These are phyloP conservation scores for Pinus tabuliformis DNA, from an alignment of 75 land plant species.

Conservation along the genomic window DNA sequence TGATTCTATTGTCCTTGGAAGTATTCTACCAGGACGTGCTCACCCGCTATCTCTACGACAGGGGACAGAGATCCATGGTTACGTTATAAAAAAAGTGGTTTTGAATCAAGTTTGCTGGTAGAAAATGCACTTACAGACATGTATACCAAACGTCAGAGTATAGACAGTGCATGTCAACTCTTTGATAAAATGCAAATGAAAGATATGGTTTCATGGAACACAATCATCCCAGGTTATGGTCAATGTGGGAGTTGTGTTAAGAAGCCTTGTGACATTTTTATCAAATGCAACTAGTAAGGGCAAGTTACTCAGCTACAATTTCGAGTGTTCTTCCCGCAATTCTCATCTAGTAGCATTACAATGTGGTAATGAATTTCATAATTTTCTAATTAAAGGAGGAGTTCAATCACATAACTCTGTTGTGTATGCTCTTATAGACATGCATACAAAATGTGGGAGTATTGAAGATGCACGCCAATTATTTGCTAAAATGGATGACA, in stretches of 20 bases:
- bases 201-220: neutral
- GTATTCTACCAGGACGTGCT: no score
- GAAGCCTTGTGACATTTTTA: conserved; percentile 41
- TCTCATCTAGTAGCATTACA: conserved; percentile 25
- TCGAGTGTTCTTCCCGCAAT: conserved; percentile 39
- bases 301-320: conserved; percentile 32
- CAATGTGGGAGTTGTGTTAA: conserved; percentile 27
- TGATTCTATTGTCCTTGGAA: no score
- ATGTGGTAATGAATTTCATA: conserved; percentile 44
- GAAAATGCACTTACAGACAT: no score
- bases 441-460: conserved; percentile 56
- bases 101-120: no score
- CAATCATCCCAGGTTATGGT: neutral
- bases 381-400: conserved; percentile 19
- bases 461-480: conserved; percentile 27
- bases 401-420: conserved; percentile 22
- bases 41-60: no score
- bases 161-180: no score
- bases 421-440: conserved; percentile 51
- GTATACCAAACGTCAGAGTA: no score
- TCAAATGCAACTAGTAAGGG: conserved; percentile 23
- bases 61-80: no score
- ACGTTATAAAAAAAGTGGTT: no score
- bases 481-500: conserved; percentile 30
- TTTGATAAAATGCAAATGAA: neutral